These are phyloP conservation scores for Lentinus tigrinus DNA, from an alignment of 768 basidiomycete genomes.

Conservation along the genomic window DNA sequence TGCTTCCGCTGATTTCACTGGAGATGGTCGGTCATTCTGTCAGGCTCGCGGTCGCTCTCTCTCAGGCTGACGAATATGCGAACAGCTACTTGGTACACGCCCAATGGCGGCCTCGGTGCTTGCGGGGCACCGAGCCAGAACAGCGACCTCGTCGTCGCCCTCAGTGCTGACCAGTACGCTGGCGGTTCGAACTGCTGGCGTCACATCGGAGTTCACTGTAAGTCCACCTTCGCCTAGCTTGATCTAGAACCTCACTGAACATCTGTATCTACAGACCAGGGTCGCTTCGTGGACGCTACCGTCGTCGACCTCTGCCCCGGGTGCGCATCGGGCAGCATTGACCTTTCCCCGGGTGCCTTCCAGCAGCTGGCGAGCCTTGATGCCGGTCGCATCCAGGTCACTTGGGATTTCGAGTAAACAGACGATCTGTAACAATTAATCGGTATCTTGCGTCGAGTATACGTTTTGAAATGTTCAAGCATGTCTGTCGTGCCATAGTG, in stretches of 20 bases:
- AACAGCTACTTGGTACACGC: slow-evolving; percentile 5
- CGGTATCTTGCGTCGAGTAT: too few species aligned
- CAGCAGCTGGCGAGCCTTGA: slow-evolving; percentile 35
- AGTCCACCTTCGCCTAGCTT: background rate
- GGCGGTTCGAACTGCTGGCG: slow-evolving; percentile 3
- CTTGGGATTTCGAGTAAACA: background rate
- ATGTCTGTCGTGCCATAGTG: too few species aligned
- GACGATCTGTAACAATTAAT: too few species aligned
- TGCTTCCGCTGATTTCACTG: background rate
- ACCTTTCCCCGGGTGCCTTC: slow-evolving; percentile 61
- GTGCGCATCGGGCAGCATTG: slow-evolving; percentile 50
- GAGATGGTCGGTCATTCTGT: background rate
- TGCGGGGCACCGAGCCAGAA: slow-evolving; percentile 5
- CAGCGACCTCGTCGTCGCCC: slow-evolving; percentile 3
- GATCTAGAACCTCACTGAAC: background rate
- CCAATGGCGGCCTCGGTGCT: background rate
- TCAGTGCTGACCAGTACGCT: slow-evolving; percentile 4
- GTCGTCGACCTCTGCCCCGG: slow-evolving; percentile 61
- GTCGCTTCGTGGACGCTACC: slow-evolving; percentile 44
- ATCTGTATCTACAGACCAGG: slow-evolving; percentile 38
- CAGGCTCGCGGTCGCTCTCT: background rate
- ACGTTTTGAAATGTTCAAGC: too few species aligned
- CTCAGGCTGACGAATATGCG: background rate
- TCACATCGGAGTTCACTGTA: slow-evolving; percentile 3
- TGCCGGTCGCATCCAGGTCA: slow-evolving; percentile 46